Evolutionary conservation across 805 yeast species (phyloP).

Genomic region (Blastobotrys mokoenaii): DNA sequence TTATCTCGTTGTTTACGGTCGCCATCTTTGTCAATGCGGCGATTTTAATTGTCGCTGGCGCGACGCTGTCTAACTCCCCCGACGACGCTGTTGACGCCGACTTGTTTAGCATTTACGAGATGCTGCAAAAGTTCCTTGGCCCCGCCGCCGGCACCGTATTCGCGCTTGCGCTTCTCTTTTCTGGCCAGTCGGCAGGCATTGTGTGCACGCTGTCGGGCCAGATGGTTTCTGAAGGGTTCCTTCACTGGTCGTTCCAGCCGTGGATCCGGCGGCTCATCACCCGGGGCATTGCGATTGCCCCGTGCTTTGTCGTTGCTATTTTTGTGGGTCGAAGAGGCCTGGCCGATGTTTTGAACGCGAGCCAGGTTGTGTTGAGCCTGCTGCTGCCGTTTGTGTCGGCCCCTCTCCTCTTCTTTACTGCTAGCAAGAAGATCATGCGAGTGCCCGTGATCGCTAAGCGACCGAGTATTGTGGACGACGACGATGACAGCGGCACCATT

Average conservation of each 20-base stretch:
- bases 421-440: constrained; percentile 57
- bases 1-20: constrained; percentile 72
- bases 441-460: constrained; percentile 18
- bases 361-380: constrained; percentile 76
- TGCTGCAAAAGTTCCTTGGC: constrained; percentile 62
- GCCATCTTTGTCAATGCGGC: constrained; percentile 92
- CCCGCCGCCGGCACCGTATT: constrained; percentile 83
- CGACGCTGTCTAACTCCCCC: constrained; percentile 57
- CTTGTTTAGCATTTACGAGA: constrained; percentile 66
- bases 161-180: constrained; percentile 78
- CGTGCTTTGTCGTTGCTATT: constrained; percentile 69
- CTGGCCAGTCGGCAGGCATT: constrained; percentile 94
- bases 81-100: constrained; percentile 72
- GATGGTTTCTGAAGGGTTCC: constrained; percentile 86
- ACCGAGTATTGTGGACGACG: not conserved
- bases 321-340: constrained; percentile 77
- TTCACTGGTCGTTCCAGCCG: constrained; percentile 73
- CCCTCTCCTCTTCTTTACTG: constrained; percentile 77
- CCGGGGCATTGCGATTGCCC: constrained; percentile 73
- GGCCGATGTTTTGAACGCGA: constrained; percentile 57
- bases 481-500: not conserved
- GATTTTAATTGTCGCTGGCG: constrained; percentile 84
- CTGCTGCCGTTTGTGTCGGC: constrained; percentile 83
- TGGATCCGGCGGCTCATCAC: constrained; percentile 74
- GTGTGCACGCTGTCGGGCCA: constrained; percentile 93